phyloP scores from a whole-genome alignment of 352 stramenopile genomes.

The Phytophthora constricta region DNA sequence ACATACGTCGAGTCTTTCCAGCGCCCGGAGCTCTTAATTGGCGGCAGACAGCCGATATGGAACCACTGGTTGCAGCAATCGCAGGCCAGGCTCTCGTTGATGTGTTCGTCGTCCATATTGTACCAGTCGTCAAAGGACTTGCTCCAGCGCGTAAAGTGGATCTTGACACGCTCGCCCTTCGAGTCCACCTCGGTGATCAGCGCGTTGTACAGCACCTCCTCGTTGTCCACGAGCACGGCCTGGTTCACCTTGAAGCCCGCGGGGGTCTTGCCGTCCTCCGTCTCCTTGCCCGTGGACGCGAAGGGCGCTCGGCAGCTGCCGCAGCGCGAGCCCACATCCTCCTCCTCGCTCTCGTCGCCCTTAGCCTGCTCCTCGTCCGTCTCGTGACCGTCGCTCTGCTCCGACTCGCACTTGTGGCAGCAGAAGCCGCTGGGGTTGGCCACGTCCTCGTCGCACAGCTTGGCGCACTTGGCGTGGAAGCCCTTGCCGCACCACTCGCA shows the following conservation, averaged over 20 bases:
- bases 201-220: constrained; percentile 89
- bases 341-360: constrained; percentile 40
- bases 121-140: constrained; percentile 92
- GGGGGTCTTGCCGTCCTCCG: constrained; percentile 27
- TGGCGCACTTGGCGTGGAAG: constrained; percentile 79
- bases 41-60: constrained; percentile 84
- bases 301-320: constrained; percentile 71
- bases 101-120: constrained; percentile 88
- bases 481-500: constrained; percentile 88
- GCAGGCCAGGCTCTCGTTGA: constrained; percentile 90
- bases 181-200: constrained; percentile 85
- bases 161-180: constrained; percentile 79
- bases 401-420: constrained; percentile 72
- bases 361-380: constrained; percentile 54
- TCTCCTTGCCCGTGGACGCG: constrained; percentile 40
- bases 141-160: constrained; percentile 87
- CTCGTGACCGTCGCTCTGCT: constrained; percentile 66
- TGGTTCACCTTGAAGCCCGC: constrained; percentile 80
- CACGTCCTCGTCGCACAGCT: constrained; percentile 58
- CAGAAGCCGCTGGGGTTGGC: constrained; percentile 66
- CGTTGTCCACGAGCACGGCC: constrained; percentile 85
- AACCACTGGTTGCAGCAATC: constrained; percentile 91
- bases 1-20: constrained; percentile 91
- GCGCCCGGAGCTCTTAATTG: constrained; percentile 84
- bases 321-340: constrained; percentile 71